Evolutionary conservation across 1,139 yeast species (phyloP).

Genomic region (Taphrina betulina): DNA sequence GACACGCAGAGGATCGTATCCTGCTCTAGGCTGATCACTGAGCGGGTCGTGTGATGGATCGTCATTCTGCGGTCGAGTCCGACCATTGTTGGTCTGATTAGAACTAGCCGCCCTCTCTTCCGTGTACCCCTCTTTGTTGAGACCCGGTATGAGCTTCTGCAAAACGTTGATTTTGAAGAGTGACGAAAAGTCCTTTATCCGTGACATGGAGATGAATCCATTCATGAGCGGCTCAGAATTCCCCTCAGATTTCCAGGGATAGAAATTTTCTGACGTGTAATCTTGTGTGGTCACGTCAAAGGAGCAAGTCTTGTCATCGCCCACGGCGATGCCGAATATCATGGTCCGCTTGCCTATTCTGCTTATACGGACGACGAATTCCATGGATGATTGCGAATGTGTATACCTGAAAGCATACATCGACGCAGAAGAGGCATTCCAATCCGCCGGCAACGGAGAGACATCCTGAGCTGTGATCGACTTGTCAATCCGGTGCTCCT

Average conservation of each 20-base stretch:
- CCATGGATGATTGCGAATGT: slow-evolving; percentile 31
- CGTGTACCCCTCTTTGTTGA: slow-evolving; percentile 24
- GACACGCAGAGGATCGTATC: slow-evolving; percentile 22
- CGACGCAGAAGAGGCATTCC: slow-evolving; percentile 27
- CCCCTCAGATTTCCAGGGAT: slow-evolving; percentile 9
- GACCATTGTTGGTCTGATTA: no score
- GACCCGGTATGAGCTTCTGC: slow-evolving; percentile 34
- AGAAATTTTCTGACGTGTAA: slow-evolving; percentile 12
- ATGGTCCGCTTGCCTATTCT: slow-evolving; percentile 35
- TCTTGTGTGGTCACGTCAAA: slow-evolving; percentile 15
- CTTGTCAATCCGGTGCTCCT: slow-evolving; percentile 12
- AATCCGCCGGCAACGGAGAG: slow-evolving; percentile 8
- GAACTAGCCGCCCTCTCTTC: background rate
- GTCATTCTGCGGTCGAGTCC: background rate
- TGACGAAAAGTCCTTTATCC: slow-evolving; percentile 28
- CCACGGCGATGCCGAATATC: slow-evolving; percentile 34
- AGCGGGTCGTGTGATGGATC: background rate
- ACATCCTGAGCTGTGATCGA: slow-evolving; percentile 10
- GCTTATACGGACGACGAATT: slow-evolving; percentile 20
- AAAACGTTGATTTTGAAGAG: slow-evolving; percentile 33
- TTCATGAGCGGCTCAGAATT: slow-evolving; percentile 12
- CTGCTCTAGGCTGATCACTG: slow-evolving; percentile 6
- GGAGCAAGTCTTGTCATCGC: slow-evolving; percentile 22
- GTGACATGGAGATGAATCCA: slow-evolving; percentile 12
- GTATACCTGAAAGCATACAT: slow-evolving; percentile 34